phyloP scores from a whole-genome alignment of 495 filamentous ascomycete species.

The Xylaria sp. region DNA sequence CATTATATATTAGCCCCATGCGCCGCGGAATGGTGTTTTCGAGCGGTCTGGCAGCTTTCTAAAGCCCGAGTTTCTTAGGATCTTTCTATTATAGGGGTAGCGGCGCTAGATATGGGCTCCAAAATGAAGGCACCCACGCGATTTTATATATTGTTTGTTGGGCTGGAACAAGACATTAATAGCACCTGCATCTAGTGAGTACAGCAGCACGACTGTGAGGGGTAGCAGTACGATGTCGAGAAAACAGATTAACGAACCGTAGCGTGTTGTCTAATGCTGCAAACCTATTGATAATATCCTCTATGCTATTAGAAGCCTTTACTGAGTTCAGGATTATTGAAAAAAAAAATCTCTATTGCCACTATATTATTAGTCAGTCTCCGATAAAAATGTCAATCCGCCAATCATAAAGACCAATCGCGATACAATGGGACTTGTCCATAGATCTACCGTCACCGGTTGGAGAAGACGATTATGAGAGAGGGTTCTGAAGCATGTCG shows the following conservation, averaged over 20 bases:
- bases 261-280: background rate
- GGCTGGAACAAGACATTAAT: background rate
- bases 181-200: background rate
- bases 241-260: background rate
- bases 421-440: background rate
- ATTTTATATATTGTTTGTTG: background rate
- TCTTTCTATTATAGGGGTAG: background rate
- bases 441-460: background rate
- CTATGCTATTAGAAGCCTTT: background rate
- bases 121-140: background rate
- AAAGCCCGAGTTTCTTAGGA: background rate
- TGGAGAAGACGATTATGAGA: background rate
- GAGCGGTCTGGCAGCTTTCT: background rate
- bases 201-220: background rate
- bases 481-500: background rate
- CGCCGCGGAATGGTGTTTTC: background rate
- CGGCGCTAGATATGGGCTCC: background rate
- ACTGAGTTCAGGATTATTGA: too few species aligned
- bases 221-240: background rate
- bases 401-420: background rate
- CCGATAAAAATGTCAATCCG: too few species aligned
- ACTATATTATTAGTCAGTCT: too few species aligned
- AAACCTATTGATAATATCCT: background rate
- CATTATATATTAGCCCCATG: background rate
- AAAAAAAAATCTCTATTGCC: background rate